Base-by-base conservation (phyloP, 2,329 filamentous ascomycete genomes). In the Colletotrichum chrysophilum region DNA sequence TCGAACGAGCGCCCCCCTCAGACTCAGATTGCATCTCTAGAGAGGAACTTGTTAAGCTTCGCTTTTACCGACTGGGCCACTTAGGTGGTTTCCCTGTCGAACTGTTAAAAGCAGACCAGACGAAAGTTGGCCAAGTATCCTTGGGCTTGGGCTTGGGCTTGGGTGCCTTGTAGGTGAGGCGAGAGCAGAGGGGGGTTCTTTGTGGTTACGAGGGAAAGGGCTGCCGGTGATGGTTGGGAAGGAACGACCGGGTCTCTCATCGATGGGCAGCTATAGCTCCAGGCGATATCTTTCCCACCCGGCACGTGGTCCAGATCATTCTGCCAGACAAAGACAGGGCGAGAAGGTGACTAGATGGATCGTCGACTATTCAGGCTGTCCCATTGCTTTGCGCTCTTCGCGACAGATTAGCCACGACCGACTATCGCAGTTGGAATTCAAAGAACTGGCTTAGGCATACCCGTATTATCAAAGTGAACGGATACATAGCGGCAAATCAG, bases 21-120 rank as follows among this genome's bases (percentile, higher is more conserved):
- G 43, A 52, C 43, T 52, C 43, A 52, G 43, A 52, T 52, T 52
- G 43, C 43, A 52, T 52, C 43, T 52, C 43, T 52, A 52, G 43
- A 52, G n/a, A 52, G 43, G 43, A 52, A 52, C 10, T 52, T 52
- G 43, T 21, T 52, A 52, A 52, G 55, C 55, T 30, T 58, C 14
- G 24, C 55, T 58, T 58, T 58, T 3, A 58, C 55, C 55, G 13
- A 58, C 43, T 52, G n/a, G 43, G 43, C 43, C 43, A 21, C 43
- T 13, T 52, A 12, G n/a, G 6, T 52, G 43, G 43, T 21, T 52
- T 52, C 43, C 43, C n/a, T 12, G n/a, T 13, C 43, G 43, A 52
- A 52, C 43, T 52, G 43, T 52, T 21, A n/a, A 21, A 24, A 52
- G 43, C 5, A 21, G n/a, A 13, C 5, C 10, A 52, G 43, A 52